Evolutionary conservation across 768 basidiomycete genomes (phyloP), one percentile per base, ranked within the genome.

Genomic region (Phaffia australis): DNA sequence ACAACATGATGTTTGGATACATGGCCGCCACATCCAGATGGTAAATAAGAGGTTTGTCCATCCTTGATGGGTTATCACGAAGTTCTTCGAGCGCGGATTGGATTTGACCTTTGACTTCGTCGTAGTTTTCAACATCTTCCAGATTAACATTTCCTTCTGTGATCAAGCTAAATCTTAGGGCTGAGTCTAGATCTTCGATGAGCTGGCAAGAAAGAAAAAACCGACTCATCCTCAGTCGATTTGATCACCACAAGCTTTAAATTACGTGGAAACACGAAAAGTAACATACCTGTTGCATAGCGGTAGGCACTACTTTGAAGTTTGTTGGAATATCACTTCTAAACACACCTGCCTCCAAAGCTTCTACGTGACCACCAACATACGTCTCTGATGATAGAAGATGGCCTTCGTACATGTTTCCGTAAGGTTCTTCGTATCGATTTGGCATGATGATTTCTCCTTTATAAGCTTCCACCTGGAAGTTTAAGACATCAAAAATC

Each of bases 1-100:
- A 97, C 80, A 99, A 86, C 95, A 99, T 99, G 83, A 99, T 98
- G 77, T 98, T 99, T 65, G 95, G 95, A 76, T 99, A 98, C 95
- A 99, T 99, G 70, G 95, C 95, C 2, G 95, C 95, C 69, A 99
- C 95, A 73, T 99, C 95, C 73, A 98, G 78, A 76, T 99, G 95
- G 77, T 99, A 99, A 74, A 99, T 98, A 70, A 98, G 84, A 0
- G 95, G 95, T 16, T 85, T 88, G 79, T 98, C 93, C 52, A 81
- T 80, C 18, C 94, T 88, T 63, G 85, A 82, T 0, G 95, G 94
- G 67, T 87, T 84, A 78, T 98, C 92, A 30, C 90, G 89, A 81
- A 98, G 87, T 70, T 84, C 75, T 74, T 94, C 91, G 32, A 99
- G 84, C 56, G 86, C 84, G 0, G 79, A 74, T 69, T 81, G 81